A percentile compares a stretch with the other conserved stretches of the same genome.
Evolutionary conservation across 176 grass and related monocot species (phyloP).

Genomic region (Carex pumila): DNA sequence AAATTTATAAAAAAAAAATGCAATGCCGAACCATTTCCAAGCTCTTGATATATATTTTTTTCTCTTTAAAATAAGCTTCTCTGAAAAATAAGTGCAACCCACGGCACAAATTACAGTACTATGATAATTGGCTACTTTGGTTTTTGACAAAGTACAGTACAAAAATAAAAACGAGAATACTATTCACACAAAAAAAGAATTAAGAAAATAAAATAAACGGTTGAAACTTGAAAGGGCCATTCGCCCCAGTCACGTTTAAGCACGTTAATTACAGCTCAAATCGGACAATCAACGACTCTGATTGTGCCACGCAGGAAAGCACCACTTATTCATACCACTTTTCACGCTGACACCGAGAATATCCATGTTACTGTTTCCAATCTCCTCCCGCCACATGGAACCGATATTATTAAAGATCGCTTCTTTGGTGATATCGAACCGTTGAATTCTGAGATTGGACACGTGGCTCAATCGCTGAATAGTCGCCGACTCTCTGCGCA

Average conservation of each 20-base stretch:
- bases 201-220: background rate
- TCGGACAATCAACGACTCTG: background rate
- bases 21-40: background rate
- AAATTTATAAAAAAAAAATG: background rate
- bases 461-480: slow-evolving; percentile 6
- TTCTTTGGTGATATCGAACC: background rate
- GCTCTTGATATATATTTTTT: too few relatives aligned
- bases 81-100: background rate
- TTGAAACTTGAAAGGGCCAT: background rate
- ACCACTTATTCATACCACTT: background rate
- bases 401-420: background rate
- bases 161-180: background rate
- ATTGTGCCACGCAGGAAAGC: slow-evolving; percentile 7
- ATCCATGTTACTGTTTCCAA: slow-evolving; percentile 12
- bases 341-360: slow-evolving; percentile 22
- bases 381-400: slow-evolving; percentile 13
- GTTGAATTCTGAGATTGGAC: background rate
- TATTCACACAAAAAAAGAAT: background rate
- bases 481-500: slow-evolving; percentile 10
- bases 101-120: too few relatives aligned
- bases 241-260: slow-evolving; percentile 13
- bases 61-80: background rate
- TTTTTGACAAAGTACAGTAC: background rate
- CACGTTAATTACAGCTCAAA: slow-evolving; percentile 36
- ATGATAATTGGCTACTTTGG: background rate